These are phyloP conservation scores for Talaromyces thailandensis DNA, from an alignment of 495 filamentous ascomycete species.

Conservation along the genomic window DNA sequence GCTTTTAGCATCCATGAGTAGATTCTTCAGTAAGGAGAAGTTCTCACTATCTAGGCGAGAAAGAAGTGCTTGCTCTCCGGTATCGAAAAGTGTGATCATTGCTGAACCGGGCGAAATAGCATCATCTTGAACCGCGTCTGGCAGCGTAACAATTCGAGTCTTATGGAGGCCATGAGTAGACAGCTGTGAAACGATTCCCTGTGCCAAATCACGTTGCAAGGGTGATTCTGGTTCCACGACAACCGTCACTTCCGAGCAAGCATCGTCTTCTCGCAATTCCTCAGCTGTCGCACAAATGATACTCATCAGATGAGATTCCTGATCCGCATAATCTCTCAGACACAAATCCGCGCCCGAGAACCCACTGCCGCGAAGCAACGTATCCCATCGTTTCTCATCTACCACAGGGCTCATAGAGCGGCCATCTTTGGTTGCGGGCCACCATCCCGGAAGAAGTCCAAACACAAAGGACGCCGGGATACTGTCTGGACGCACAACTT, in stretches of 20 bases:
- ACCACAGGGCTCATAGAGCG: neutral
- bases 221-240: neutral
- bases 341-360: neutral
- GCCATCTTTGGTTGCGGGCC: neutral
- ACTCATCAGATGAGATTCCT: neutral
- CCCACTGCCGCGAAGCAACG: neutral
- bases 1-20: neutral
- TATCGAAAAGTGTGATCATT: neutral
- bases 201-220: neutral
- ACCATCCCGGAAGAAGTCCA: neutral
- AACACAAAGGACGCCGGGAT: neutral
- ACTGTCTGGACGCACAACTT: neutral
- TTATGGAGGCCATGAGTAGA: neutral
- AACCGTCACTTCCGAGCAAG: neutral
- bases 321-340: neutral
- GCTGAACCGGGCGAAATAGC: neutral
- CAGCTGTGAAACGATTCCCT: neutral
- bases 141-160: neutral
- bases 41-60: neutral
- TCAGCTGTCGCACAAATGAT: neutral
- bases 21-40: neutral
- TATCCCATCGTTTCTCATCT: neutral
- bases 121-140: neutral
- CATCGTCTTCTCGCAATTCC: neutral
- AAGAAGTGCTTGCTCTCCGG: neutral